Base-by-base conservation (phyloP, 352 stramenopile genomes). In the Globisporangium mamillatum region DNA sequence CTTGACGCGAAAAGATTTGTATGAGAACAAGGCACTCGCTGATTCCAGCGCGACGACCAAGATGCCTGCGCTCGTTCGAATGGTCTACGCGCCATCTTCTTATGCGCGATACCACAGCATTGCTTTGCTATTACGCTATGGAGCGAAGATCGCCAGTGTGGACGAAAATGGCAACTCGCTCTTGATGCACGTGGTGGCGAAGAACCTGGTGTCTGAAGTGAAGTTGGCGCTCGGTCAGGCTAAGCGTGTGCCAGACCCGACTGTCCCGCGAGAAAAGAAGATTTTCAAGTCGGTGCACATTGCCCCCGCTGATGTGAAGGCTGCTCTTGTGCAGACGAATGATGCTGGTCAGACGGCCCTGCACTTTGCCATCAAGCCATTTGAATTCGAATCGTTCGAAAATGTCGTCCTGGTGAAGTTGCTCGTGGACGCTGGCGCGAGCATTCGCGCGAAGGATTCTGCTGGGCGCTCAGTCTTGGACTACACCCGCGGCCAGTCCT, bases 321-420 rank as follows among this genome's bases (percentile, higher is more conserved):
- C 50, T 7, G 80, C 81, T 5, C 60, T 93, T 14, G 61, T 46
- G 0, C 72, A 82, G 38, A 69, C 66, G 1, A 93, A 92, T 63
- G 27, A 66, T 4, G 36, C 57, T 9, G 82, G 84, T 0, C 71
- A 88, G 57, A 89, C 82, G 0, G 77, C 74, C 1, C 66, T 90
- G 32, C 86, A 93, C 59, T 69, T 89, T 29, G 82, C 79, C n/a
- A 75, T 94, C 7, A 77, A 87, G 41, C 80, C 86, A 16, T 68
- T 83, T 8, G 63, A 71, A 25, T 88, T 85, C 44, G 82, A 80
- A 1, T 92, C 86, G 0, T 90, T 84, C 68, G 86, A 94, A 62
- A 94, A 92, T 56, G 75, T 72, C 0, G 38, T 61, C 10, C 67
- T 94, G 7, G 52, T 92, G 29, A 62, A 79, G 10, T 67, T 90